Conservation (phyloP, 345 rosid genomes). For the Luvunga scandens region DNA sequence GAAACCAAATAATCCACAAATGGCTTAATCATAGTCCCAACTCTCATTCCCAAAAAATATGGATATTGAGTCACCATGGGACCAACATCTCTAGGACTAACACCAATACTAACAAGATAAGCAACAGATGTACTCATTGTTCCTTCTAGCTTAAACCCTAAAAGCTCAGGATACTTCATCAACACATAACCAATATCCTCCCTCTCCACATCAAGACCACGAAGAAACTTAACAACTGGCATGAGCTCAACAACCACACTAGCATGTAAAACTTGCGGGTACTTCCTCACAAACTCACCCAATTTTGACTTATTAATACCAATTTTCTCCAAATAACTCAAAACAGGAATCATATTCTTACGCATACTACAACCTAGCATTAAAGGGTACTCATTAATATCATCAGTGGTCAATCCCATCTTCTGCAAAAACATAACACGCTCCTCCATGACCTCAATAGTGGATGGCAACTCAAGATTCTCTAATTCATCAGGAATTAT, state of each 20-base stretch:
- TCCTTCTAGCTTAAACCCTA: conserved; percentile 95
- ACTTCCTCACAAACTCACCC: conserved; percentile 80
- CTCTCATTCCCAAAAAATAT: conserved; percentile 85
- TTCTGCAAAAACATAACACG: conserved; percentile 89
- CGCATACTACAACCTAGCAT: conserved; percentile 84
- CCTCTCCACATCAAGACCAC: conserved; percentile 90
- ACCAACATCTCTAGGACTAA: conserved; percentile 86
- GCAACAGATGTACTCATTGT: conserved; percentile 92
- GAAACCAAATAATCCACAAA: conserved; percentile 71
- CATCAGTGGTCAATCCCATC: conserved; percentile 71
- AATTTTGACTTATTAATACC: conserved; percentile 69
- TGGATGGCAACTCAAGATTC: conserved; percentile 76
- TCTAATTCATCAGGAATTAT: conserved; percentile 87
- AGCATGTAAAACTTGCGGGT: conserved; percentile 76
- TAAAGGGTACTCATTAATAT: conserved; percentile 79
- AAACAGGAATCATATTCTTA: conserved; percentile 86
- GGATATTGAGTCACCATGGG: conserved; percentile 96
- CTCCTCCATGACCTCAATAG: conserved; percentile 81
- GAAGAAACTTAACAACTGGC: conserved; percentile 82
- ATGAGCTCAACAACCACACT: conserved; percentile 92
- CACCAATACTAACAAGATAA: conserved; percentile 88
- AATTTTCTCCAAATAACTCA: conserved; percentile 77
- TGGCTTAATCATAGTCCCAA: conserved; percentile 83
- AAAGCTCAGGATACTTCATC: conserved; percentile 82
- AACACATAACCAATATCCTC: conserved; percentile 78